A percentile compares a stretch with the other conserved stretches of the same genome.
Evolutionary conservation across 2,329 filamentous ascomycete species (phyloP).

Genomic region (Curvularia lunata): DNA sequence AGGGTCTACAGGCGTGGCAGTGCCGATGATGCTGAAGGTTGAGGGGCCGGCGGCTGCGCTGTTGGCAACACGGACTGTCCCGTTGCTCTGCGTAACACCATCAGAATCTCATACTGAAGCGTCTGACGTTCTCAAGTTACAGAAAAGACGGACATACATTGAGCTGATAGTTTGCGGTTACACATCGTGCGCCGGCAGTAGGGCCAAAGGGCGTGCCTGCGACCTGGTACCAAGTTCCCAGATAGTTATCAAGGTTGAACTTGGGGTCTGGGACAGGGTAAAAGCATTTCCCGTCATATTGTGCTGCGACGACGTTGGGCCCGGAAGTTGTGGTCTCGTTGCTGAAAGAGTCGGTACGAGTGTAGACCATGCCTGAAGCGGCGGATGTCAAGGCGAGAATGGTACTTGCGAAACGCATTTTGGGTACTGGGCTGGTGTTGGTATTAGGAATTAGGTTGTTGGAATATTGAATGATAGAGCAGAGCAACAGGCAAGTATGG

Average conservation of each 20-base stretch:
- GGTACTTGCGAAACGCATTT: constrained; percentile 29
- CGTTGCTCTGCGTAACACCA: constrained; percentile 22
- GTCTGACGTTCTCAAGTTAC: not conserved
- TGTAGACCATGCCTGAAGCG: constrained; percentile 21
- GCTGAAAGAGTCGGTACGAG: constrained; percentile 16
- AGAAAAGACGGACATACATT: constrained; percentile 19
- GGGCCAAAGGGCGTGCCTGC: constrained; percentile 40
- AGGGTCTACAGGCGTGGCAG: constrained; percentile 29
- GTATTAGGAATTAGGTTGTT: not conserved
- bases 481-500: not conserved
- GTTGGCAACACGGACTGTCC: constrained; percentile 35
- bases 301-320: constrained; percentile 27
- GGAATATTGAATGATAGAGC: not conserved
- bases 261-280: constrained; percentile 35
- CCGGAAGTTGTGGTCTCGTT: constrained; percentile 17
- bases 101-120: constrained; percentile 5
- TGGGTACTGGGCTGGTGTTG: not conserved
- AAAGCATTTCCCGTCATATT: constrained; percentile 38
- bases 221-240: constrained; percentile 42
- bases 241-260: constrained; percentile 36
- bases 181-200: constrained; percentile 34
- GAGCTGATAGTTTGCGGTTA: constrained; percentile 33
- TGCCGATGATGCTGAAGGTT: constrained; percentile 27
- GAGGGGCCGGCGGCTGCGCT: constrained; percentile 26
- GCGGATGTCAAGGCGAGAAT: constrained; percentile 26